Evolutionary conservation across 441 rosid species (phyloP).

Genomic region (Euphorbia schlechtendalii): DNA sequence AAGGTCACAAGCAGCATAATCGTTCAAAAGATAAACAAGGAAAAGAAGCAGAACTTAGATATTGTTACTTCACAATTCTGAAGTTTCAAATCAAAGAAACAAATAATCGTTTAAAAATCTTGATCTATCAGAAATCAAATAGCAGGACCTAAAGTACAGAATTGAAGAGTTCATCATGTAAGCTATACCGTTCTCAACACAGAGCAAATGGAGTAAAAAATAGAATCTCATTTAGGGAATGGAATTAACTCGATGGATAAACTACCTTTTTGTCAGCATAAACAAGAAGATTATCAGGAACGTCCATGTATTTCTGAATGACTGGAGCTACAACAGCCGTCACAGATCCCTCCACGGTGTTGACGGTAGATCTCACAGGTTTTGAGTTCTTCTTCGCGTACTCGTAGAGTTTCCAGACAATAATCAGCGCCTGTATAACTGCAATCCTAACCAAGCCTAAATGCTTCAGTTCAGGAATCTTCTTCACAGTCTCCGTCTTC

Average conservation of each 20-base stretch:
- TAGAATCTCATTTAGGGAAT: not conserved
- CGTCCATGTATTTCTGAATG: conserved; percentile 43
- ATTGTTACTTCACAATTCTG: not conserved
- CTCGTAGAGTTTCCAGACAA: conserved; percentile 52
- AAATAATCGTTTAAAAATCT: not conserved
- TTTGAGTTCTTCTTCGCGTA: conserved; percentile 76
- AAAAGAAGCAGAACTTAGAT: not conserved
- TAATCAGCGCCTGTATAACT: conserved; percentile 42
- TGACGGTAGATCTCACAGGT: conserved; percentile 59
- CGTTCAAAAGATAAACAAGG: no score
- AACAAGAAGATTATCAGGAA: conserved; percentile 60
- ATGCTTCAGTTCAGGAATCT: conserved; percentile 43
- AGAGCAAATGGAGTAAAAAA: not conserved
- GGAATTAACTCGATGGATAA: not conserved
- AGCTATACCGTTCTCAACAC: not conserved
- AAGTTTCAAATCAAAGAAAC: no score
- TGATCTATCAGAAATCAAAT: not conserved
- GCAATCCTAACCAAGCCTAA: conserved; percentile 56
- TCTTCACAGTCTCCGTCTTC: conserved; percentile 43
- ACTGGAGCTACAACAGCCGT: conserved; percentile 64
- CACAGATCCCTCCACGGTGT: conserved; percentile 59
- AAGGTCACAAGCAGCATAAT: not conserved
- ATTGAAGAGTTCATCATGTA: not conserved
- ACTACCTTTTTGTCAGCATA: conserved; percentile 67
- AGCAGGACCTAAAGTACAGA: no score